phyloP scores from a whole-genome alignment of 805 yeast genomes.

The Saccharomycopsis schoenii region DNA sequence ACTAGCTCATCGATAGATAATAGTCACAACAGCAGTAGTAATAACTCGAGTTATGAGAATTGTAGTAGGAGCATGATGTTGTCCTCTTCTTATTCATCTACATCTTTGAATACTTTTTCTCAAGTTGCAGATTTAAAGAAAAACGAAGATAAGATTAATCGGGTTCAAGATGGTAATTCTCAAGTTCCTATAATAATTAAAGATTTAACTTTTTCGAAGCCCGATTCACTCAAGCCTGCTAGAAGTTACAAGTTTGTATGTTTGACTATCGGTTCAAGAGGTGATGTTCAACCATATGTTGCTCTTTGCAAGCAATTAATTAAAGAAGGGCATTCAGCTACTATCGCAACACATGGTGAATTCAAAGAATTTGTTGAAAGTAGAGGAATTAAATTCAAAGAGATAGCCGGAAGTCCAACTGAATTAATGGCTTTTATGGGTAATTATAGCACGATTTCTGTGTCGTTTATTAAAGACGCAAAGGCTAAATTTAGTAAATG shows the following conservation, averaged over 20 bases:
- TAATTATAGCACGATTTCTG: constrained; percentile 78
- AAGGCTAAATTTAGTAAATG: constrained; percentile 68
- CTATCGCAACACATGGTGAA: constrained; percentile 79
- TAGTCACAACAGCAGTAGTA: not conserved
- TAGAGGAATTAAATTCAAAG: constrained; percentile 59
- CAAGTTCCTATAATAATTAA: constrained; percentile 60
- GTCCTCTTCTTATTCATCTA: constrained; percentile 21
- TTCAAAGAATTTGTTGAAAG: constrained; percentile 64
- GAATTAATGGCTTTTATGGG: constrained; percentile 91
- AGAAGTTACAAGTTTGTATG: constrained; percentile 51
- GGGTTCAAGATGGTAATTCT: constrained; percentile 38
- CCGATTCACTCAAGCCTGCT: constrained; percentile 32
- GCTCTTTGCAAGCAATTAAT: constrained; percentile 75
- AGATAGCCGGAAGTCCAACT: constrained; percentile 87
- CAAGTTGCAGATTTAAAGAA: constrained; percentile 53
- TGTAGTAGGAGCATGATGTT: constrained; percentile 24
- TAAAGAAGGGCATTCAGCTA: constrained; percentile 74
- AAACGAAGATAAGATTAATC: constrained; percentile 54
- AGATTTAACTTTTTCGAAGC: constrained; percentile 44
- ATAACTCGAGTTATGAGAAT: constrained; percentile 9
- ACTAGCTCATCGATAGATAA: not conserved
- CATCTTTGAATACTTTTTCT: constrained; percentile 21
- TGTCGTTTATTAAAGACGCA: constrained; percentile 76
- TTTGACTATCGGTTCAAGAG: constrained; percentile 88
- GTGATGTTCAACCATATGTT: constrained; percentile 94